These are phyloP conservation scores for Aspergillus felis DNA, from an alignment of 2,329 filamentous ascomycete genomes.

Conservation along the genomic window DNA sequence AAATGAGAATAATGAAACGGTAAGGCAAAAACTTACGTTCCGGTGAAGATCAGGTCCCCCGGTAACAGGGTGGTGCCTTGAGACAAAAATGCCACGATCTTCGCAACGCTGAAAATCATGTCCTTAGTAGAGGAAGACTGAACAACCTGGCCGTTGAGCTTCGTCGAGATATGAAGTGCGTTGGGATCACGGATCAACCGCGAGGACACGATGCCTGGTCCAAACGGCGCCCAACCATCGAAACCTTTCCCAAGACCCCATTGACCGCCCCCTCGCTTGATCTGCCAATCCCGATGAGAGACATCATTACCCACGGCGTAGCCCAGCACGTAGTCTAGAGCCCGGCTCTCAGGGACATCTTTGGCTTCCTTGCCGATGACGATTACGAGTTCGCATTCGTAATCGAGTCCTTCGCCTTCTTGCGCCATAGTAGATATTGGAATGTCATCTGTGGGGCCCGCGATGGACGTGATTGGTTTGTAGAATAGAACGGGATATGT, in stretches of 20 bases:
- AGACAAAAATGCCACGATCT: slow-evolving; percentile 46
- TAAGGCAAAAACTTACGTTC: slow-evolving; percentile 36
- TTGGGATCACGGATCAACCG: slow-evolving; percentile 44
- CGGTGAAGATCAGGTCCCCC: slow-evolving; percentile 42
- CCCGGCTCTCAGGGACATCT: slow-evolving; percentile 62
- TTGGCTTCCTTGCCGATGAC: slow-evolving; percentile 66
- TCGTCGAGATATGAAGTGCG: slow-evolving; percentile 41
- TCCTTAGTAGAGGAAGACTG: slow-evolving; percentile 50
- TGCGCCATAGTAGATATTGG: slow-evolving; percentile 65
- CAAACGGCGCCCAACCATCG: slow-evolving; percentile 70
- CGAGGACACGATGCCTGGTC: slow-evolving; percentile 64
- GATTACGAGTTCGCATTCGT: slow-evolving; percentile 74
- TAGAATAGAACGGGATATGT: slow-evolving; percentile 71
- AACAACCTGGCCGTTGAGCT: slow-evolving; percentile 46
- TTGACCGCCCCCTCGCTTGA: slow-evolving; percentile 64
- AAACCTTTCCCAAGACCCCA: slow-evolving; percentile 72
- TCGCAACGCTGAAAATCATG: slow-evolving; percentile 46
- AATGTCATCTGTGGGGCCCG: slow-evolving; percentile 62
- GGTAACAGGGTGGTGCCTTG: slow-evolving; percentile 40
- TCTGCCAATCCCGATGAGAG: slow-evolving; percentile 74
- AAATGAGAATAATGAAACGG: slow-evolving; percentile 3
- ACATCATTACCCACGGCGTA: slow-evolving; percentile 75
- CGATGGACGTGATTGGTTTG: slow-evolving; percentile 64
- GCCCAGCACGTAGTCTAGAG: slow-evolving; percentile 69
- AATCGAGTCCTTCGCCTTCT: slow-evolving; percentile 64